Evolutionary conservation across 768 basidiomycete species (phyloP), one percentile per base, ranked within the genome.

Genomic region (Lactifluus pinguis): DNA sequence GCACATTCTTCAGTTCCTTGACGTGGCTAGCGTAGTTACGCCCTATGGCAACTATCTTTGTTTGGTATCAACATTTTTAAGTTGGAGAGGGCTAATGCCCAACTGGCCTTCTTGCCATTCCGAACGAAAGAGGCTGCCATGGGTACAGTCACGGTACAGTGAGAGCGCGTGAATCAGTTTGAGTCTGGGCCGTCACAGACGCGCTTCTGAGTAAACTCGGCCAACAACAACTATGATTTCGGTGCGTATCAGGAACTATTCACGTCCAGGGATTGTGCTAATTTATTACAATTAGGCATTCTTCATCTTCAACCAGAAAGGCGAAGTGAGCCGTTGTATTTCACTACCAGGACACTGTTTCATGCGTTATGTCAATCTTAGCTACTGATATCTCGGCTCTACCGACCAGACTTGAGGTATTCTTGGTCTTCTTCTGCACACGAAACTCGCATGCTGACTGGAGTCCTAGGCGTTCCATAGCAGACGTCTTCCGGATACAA

Each of bases 241-340:
- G 52, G 61, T 62, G 41, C 47, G 61, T 39, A 49, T 36, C 6
- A 11, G 13, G 30, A 19, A 3, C 15, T 7, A 47, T 9, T 8
- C n/a, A 15, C 19, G 9, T n/a, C 49, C 32, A 38, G 17, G 25
- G 53, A 14, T 14, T 42, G 11, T 32, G n/a, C 47, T 55, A 21
- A 58, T 13, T 7, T n/a, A 39, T 34, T 34, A 34, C 32, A 5
- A 42, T 49, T 36, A 98, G 95, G 95, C 91, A 51, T 98, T 98
- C 83, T 98, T 98, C 75, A 92, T 98, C 60, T 97, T 98, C 80
- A 99, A 98, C 71, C 93, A 95, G 74, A 98, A 98, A 74, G 97
- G 97, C 73, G 97, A 98, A 83, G 95, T 94, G n/a, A 47, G 42
- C 34, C 21, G 11, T 25, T 38, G 21, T 51, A 5, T 3, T 25